Evolutionary conservation across 2,329 filamentous ascomycete species (phyloP), one percentile per base, ranked within the genome.

Genomic region (Xylaria sp.): DNA sequence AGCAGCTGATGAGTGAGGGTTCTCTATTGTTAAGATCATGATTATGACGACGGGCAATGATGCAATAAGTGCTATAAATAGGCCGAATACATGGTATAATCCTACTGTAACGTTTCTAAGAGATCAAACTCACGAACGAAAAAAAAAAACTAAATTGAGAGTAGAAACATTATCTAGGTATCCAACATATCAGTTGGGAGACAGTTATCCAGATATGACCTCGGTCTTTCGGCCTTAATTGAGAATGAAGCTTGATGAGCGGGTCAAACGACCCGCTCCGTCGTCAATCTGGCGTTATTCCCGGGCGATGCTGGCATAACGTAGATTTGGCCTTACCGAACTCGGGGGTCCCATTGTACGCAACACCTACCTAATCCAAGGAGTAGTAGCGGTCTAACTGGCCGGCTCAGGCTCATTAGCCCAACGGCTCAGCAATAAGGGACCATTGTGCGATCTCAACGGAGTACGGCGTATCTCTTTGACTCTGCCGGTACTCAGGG

Each of bases 181-280:
- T 25, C 12, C 28, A 19, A n/a, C 19, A 15, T 28, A 12, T 37
- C 37, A 15, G 19, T 28, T 11, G 6, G 42, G 35, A 38, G 50
- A 45, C 42, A n/a, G 19, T 21, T 14, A 28, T 43, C 15, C 12
- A 15, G 23, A 6, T 19, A 57, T 46, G 33, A 53, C 28, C 47
- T 63, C 61, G 61, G 61, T 49, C 57, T 57, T 60, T 63, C 61
- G 61, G 61, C 46, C 40, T 57, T 60, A 50, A n/a, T 31, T 31
- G 12, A 33, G 15, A 33, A 14, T 17, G 33, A 45, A 64, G 23
- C 38, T 49, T 33, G 46, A 50, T 56, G 46, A 43, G 61, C 61
- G 61, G 57, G 61, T 54, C 61, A 37, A 14, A 35, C 21, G 57
- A n/a, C 46, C 46, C 46, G 57, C 45, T 31, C 47, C 57, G 52